These are phyloP conservation scores for Hypholoma fasciculare DNA, from an alignment of 768 basidiomycete species.

Conservation along the genomic window DNA sequence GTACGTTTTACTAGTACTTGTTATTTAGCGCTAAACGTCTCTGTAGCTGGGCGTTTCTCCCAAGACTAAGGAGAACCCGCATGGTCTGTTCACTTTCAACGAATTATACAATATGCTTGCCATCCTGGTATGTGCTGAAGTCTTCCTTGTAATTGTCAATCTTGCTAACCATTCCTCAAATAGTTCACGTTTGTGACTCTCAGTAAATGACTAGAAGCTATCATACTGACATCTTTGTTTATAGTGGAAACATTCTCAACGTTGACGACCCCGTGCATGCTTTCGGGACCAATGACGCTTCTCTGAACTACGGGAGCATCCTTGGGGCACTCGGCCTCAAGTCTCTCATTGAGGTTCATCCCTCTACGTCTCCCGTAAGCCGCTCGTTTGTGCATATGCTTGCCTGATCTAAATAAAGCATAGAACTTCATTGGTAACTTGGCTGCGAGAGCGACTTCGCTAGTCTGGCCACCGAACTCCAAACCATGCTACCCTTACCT, in stretches of 20 bases:
- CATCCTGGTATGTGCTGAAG: constrained; percentile 24
- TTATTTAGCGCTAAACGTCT: neutral
- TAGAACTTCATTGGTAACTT: constrained; percentile 30
- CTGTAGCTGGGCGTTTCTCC: constrained; percentile 42
- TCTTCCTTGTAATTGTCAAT: neutral
- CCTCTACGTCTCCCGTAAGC: constrained; percentile 9
- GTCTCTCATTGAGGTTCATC: constrained; percentile 8
- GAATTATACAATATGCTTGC: constrained; percentile 48
- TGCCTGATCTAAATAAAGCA: neutral
- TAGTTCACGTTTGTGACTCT: constrained; percentile 11
- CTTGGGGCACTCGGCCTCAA: constrained; percentile 11
- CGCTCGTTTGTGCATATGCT: neutral
- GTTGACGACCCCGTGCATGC: constrained; percentile 4
- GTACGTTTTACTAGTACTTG: neutral
- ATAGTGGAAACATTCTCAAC: constrained; percentile 10
- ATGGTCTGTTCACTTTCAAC: constrained; percentile 43
- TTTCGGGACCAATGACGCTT: constrained; percentile 12
- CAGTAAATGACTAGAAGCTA: neutral
- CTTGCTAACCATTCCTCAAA: neutral
- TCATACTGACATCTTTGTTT: neutral
- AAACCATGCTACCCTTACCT: constrained; percentile 42
- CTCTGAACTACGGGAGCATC: constrained; percentile 5
- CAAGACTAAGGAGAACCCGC: constrained; percentile 45
- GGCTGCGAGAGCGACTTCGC: constrained; percentile 21
- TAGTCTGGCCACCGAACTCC: constrained; percentile 24